Evolutionary conservation across 75 land plant genomes (phyloP).

Genomic region (Picea sitchensis): DNA sequence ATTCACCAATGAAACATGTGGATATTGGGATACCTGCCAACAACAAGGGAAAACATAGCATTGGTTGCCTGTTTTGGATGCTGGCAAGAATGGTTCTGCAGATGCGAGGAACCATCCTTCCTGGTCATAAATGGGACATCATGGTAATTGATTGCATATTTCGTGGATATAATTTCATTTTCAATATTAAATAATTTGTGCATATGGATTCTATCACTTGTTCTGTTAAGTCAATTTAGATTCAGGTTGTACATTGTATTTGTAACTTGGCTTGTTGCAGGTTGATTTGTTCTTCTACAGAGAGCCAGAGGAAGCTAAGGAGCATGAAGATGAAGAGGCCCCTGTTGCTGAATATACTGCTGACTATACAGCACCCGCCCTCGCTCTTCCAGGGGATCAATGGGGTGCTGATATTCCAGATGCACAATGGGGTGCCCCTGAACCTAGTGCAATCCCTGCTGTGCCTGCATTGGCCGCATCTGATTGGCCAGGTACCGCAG

Average conservation of each 20-base stretch:
- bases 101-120: slow-evolving; percentile 75
- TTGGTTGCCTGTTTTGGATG: slow-evolving; percentile 84
- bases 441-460: slow-evolving; percentile 13
- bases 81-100: slow-evolving; percentile 86
- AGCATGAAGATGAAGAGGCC: slow-evolving; percentile 63
- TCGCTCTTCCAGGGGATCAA: slow-evolving; percentile 11
- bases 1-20: slow-evolving; percentile 84
- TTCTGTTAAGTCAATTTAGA: background rate
- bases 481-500: slow-evolving; percentile 26
- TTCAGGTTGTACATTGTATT: background rate
- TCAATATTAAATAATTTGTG: background rate
- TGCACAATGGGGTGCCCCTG: slow-evolving; percentile 15
- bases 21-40: slow-evolving; percentile 89
- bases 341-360: slow-evolving; percentile 19
- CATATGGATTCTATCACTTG: background rate
- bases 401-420: slow-evolving; percentile 18
- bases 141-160: slow-evolving; percentile 45
- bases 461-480: slow-evolving; percentile 16
- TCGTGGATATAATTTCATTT: background rate
- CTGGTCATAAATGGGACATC: slow-evolving; percentile 81
- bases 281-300: slow-evolving; percentile 84
- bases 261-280: slow-evolving; percentile 24
- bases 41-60: slow-evolving; percentile 85
- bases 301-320: slow-evolving; percentile 85
- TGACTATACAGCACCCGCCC: slow-evolving; percentile 8